These are phyloP conservation scores for Hirschfeldia incana DNA, from an alignment of 345 rosid species.

Conservation along the genomic window DNA sequence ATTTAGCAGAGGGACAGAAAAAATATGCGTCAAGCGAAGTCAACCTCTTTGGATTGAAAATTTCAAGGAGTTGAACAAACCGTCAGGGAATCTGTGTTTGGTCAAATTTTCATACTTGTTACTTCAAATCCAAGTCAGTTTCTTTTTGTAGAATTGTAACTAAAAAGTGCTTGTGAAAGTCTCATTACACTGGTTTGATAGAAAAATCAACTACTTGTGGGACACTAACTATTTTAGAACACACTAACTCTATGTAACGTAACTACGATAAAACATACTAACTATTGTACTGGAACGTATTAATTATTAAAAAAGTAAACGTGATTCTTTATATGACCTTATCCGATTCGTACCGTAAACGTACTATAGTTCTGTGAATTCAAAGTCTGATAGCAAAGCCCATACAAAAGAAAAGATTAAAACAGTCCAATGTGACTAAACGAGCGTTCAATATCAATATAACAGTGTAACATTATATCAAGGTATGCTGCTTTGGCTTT, in stretches of 20 bases:
- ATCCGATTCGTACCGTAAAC: not conserved
- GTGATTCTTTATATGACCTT: not conserved
- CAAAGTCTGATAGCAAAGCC: not conserved
- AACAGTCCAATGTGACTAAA: not conserved
- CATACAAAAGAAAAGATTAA: not conserved
- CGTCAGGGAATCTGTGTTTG: conserved; percentile 22
- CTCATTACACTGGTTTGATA: not conserved
- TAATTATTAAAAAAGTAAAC: not conserved
- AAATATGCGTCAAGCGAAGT: conserved; percentile 21
- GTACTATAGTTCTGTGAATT: not conserved
- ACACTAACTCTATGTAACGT: not conserved
- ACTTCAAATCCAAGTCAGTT: not conserved
- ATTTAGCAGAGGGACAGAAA: too few species aligned
- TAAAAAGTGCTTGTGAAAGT: not conserved
- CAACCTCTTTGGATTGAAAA: conserved; percentile 26
- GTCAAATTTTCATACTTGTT: conserved; percentile 40
- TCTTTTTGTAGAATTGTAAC: not conserved
- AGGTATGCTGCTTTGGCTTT: not conserved
- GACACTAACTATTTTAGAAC: not conserved
- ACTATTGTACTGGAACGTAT: not conserved
- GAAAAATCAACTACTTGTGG: not conserved
- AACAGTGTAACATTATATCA: too few species aligned
- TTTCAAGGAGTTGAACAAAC: conserved; percentile 27
- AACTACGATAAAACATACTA: not conserved
- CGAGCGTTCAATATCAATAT: too few species aligned